Evolutionary conservation across 768 basidiomycete species (phyloP), one percentile per base, ranked within the genome.

Genomic region (Cyclocybe aegerita): DNA sequence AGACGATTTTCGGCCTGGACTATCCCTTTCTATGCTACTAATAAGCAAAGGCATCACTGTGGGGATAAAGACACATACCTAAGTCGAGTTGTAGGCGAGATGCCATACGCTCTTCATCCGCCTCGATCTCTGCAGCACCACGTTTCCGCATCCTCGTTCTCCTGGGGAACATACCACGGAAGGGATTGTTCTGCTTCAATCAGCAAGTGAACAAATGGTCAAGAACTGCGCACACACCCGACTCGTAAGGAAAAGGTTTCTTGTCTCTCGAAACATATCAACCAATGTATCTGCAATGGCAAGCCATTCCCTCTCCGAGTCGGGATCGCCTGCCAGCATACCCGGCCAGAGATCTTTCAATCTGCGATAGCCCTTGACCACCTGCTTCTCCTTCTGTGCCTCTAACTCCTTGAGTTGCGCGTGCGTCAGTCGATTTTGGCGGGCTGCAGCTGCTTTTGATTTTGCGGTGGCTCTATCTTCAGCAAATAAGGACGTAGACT

Each of bases 221-320:
- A 43, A 38, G 35, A 41, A 16, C 38, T n/a, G 37, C 48, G 23
- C 15, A 68, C 83, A 59, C 52, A 93, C 93, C 58, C 86, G 71
- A 29, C 85, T 85, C 2, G 86, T 83, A 58, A 87, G 76, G 63
- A 96, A 99, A 55, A 98, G 64, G 53, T 85, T 81, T 53, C 86
- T 79, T 0, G 94, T 94, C 70, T 93, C 87, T 46, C 96, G 74
- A 70, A 94, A 98, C 65, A 82, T 85, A 53, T 97, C 94, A 3
- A 97, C 79, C 40, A 99, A 73, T 58, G 82, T 87, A 62, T 92
- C 90, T 0, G 93, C 92, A 59, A 92, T 85, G 29, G 86, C 62
- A 56, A 96, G 70, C 89, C 94, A 98, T 58, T 86, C 81, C 44
- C 80, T 75, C 49, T 81, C 73, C 4, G 82, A 80, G 10, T 80